These are phyloP conservation scores for Aegilops speltoides DNA, from an alignment of 176 grass and related monocot genomes.

Conservation along the genomic window DNA sequence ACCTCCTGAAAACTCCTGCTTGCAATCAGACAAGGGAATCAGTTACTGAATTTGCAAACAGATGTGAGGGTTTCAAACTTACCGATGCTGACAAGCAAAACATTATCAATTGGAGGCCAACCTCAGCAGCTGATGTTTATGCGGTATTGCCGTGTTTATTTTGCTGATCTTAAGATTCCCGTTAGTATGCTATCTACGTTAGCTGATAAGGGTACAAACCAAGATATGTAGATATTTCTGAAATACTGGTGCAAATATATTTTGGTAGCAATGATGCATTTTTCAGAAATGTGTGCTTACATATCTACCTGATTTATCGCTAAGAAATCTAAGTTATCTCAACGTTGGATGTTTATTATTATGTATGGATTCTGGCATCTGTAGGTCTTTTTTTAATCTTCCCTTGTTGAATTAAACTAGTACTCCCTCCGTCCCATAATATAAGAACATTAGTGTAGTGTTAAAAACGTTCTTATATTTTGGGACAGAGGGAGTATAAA, in stretches of 20 bases:
- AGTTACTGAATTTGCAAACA: conserved; percentile 55
- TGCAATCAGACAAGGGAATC: conserved; percentile 66
- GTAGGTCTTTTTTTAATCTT: not conserved
- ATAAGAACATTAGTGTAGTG: no score
- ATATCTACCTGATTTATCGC: not conserved
- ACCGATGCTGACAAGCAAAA: conserved; percentile 65
- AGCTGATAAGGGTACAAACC: not conserved
- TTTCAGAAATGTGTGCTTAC: not conserved
- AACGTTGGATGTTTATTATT: not conserved
- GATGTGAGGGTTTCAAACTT: conserved; percentile 72
- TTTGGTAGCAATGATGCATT: not conserved
- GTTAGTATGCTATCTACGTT: not conserved
- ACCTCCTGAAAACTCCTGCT: conserved; percentile 57
- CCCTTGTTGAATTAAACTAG: not conserved
- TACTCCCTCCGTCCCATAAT: no score
- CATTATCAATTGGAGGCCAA: conserved; percentile 72
- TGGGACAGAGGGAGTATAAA: no score
- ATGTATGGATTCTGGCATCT: not conserved
- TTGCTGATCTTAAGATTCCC: not conserved
- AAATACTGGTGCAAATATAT: conserved; percentile 3
- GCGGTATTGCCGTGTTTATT: conserved; percentile 42
- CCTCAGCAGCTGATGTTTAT: conserved; percentile 35
- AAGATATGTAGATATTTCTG: not conserved
- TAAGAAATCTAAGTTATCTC: not conserved
- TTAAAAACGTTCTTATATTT: no score